A percentile compares a stretch with the other conserved stretches of the same genome.
Conservation (phyloP, 208 protist genomes). For the Zelonia costaricensis region DNA sequence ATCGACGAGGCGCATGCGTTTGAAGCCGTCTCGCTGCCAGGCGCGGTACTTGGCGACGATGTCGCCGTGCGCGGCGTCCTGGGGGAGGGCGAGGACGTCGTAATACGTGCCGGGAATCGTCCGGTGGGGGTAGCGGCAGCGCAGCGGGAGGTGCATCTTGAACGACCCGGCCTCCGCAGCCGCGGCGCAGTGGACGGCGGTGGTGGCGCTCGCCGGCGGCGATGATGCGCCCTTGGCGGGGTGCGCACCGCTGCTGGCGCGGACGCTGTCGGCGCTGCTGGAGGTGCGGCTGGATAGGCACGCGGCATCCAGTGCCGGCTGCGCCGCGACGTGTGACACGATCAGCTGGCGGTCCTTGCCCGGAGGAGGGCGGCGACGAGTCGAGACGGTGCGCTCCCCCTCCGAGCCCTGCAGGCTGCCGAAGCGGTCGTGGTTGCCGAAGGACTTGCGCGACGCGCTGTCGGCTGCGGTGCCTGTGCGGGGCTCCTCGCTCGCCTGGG, state of each 20-base stretch:
- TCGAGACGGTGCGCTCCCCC: constrained; percentile 22
- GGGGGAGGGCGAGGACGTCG: constrained; percentile 65
- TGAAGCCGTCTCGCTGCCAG: constrained; percentile 75
- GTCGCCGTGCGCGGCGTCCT: constrained; percentile 37
- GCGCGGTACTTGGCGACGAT: constrained; percentile 59
- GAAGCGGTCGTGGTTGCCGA: constrained; percentile 52
- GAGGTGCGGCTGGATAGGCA: constrained; percentile 40
- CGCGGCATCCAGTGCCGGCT: constrained; percentile 9
- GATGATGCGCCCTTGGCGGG: constrained; percentile 12
- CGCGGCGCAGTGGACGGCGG: not conserved
- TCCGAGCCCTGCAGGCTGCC: constrained; percentile 21
- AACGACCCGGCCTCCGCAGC: constrained; percentile 20
- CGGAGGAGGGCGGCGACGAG: constrained; percentile 16
- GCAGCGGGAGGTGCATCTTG: constrained; percentile 63
- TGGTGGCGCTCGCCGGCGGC: not conserved
- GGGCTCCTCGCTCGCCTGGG: not conserved
- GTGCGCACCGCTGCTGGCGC: not conserved
- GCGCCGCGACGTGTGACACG: constrained; percentile 23
- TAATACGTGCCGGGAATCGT: constrained; percentile 82
- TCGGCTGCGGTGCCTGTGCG: not conserved
- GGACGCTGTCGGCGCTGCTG: constrained; percentile 28
- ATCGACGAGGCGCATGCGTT: constrained; percentile 50
- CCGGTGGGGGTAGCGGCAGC: constrained; percentile 82
- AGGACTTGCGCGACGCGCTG: constrained; percentile 28
- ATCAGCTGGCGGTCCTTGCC: constrained; percentile 26